Evolutionary conservation across 1,284 basidiomycete genomes (phyloP), one percentile per base, ranked within the genome.

Genomic region (Fomitopsis palustris): DNA sequence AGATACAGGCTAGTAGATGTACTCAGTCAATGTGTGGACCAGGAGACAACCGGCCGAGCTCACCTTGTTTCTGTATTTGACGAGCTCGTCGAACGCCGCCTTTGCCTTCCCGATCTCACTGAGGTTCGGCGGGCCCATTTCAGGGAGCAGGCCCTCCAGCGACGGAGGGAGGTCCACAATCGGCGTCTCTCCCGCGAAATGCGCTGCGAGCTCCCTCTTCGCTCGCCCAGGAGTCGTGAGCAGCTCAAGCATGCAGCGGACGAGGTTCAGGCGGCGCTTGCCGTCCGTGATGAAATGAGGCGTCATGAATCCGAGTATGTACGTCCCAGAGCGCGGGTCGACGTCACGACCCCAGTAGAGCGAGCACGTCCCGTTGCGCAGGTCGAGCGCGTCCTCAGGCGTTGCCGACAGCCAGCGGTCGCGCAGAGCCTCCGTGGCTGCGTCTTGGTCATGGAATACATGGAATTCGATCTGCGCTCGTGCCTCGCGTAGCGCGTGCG

Each of bases 261-360:
- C 37, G 9, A 57, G 41, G 38, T 57, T 57, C 49, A 57, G 12
- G 12, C 47, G 56, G 10, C 35, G 14, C 12, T 23, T 23, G n/a
- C 49, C 56, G n/a, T 53, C 56, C 16, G 56, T 43, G 23, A 47
- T 39, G 56, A 52, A 57, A 29, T 57, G 56, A 3, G 56, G 19
- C n/a, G 49, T 42, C 39, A 41, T 49, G 23, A 57, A 25, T 7
- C 56, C 56, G 23, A 57, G 38, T 25, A 57, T 33, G 49, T 57
- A 57, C 38, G 33, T 49, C 35, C 56, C 56, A 6, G 29, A 35
- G 8, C 23, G 33, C 31, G 49, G 17, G 12, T 52, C 33, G 25
- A 57, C 25, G 35, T 45, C 56, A 12, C 25, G 49, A 8, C 31
- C 42, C 56, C 56, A 57, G 19, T 27, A 53, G 29, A 57, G 29